Conservation (phyloP, 2,329 filamentous ascomycete genomes). For the Helicocarpus griseus region DNA sequence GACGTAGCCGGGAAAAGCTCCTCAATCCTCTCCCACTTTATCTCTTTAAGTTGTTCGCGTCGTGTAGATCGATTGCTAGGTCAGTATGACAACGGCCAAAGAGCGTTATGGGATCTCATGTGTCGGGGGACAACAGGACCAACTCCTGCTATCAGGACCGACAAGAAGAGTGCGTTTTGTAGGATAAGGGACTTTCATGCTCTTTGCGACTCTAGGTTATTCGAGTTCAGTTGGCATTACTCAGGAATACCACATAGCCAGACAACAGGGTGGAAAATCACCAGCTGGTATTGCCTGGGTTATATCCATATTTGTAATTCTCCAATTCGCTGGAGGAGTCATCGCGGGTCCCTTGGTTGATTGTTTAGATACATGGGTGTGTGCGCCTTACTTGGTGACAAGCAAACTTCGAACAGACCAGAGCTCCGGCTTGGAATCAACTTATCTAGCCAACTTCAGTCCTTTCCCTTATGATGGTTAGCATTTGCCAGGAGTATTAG, state of each 20-base stretch:
- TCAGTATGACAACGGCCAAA: no score
- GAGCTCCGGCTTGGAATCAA: neutral
- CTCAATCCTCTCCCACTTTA: no score
- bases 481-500: constrained; percentile 39
- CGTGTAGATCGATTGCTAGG: no score
- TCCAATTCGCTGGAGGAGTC: constrained; percentile 27
- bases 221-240: constrained; percentile 39
- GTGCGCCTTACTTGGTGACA: constrained; percentile 2
- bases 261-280: constrained; percentile 24
- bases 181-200: constrained; percentile 17
- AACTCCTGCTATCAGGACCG: no score
- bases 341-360: constrained; percentile 35
- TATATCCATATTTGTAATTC: constrained; percentile 28
- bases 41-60: no score
- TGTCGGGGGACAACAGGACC: no score
- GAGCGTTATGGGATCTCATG: no score
- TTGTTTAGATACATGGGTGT: constrained; percentile 32
- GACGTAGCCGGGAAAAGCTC: no score
- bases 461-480: constrained; percentile 27
- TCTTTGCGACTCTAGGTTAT: constrained; percentile 35
- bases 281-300: constrained; percentile 36
- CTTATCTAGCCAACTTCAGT: constrained; percentile 10
- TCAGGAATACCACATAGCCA: constrained; percentile 34
- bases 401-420: neutral
- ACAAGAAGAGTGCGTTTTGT: constrained; percentile 20